Evolutionary conservation across 257 asterid genomes (phyloP), one percentile per base, ranked within the genome.

Genomic region (Penstemon barbatus): DNA sequence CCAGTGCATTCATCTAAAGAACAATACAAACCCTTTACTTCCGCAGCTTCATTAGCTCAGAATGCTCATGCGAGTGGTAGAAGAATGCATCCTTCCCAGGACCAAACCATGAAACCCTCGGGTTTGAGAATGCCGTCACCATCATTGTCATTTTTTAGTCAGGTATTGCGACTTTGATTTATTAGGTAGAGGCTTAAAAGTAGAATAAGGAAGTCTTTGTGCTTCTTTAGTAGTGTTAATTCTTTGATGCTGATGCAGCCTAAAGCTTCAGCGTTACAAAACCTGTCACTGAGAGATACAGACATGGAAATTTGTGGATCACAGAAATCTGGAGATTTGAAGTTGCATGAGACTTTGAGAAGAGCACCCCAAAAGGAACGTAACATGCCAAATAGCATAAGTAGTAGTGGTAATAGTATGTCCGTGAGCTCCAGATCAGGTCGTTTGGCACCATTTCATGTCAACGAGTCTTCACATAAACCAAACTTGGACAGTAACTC

Each of bases 111-210:
- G 58, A 90, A 84, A 74, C 96, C 96, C 66, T 87, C 99, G 4
- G 89, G 97, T 54, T 74, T 94, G 81, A 82, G 99, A 79, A 87
- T 79, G 96, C 97, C 99, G 5, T 94, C 99, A 41, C 99, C 99
- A 39, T 94, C 99, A 43, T 71, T 94, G 75, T 89, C 96, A 63
- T 90, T 79, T 83, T 94, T 94, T 69, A 61, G 87, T 74, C 95
- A 87, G 99, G 99, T 94, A 82, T 65, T 52, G 39, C 39, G 36
- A 59, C n/a, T 61, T 63, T 61, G 67, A 59, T 73, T 77, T 50
- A 57, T 63, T 42, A 66, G 43, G 50, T 79, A 67, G 60, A 64
- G 33, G 57, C 57, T 72, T 52, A 40, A 72, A 54, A 63, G 62
- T 52, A 54, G 39, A 58, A 18, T 7, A 45, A 41, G 66, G 38